phyloP scores from a whole-genome alignment of 2,329 filamentous ascomycete species.

The Cladosporium sp. region DNA sequence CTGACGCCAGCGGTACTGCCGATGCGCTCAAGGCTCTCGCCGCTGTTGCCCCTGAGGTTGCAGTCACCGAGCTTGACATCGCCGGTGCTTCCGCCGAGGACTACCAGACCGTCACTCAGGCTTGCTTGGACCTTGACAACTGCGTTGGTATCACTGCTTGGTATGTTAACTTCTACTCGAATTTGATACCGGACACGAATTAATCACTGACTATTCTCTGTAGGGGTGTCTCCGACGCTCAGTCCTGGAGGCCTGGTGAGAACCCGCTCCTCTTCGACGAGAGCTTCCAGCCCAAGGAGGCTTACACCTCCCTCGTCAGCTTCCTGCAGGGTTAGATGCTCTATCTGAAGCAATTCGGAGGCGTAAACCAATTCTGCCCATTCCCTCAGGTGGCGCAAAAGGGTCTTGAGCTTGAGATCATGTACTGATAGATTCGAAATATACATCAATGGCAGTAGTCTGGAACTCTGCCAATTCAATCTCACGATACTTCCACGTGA shows the following conservation, averaged over 20 bases:
- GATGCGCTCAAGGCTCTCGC: constrained; percentile 51
- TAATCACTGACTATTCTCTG: neutral
- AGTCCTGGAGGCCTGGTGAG: constrained; percentile 38
- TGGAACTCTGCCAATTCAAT: too few relatives aligned
- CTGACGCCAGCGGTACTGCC: constrained; percentile 38
- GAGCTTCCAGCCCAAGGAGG: constrained; percentile 39
- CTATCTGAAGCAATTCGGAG: too few relatives aligned
- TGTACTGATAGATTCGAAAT: too few relatives aligned
- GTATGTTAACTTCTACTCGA: neutral
- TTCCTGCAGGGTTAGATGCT: constrained; percentile 2
- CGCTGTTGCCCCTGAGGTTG: constrained; percentile 49
- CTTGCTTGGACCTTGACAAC: constrained; percentile 53
- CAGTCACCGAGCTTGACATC: constrained; percentile 66
- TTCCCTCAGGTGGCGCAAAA: too few relatives aligned
- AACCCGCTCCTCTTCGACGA: constrained; percentile 41
- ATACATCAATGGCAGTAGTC: too few relatives aligned
- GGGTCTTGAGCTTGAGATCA: too few relatives aligned
- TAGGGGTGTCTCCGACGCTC: constrained; percentile 15
- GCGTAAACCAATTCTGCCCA: too few relatives aligned
- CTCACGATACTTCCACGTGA: too few relatives aligned
- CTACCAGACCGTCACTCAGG: constrained; percentile 50
- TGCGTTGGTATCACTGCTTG: constrained; percentile 58
- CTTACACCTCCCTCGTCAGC: constrained; percentile 29
- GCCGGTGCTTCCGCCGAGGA: constrained; percentile 51
- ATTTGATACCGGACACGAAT: too few relatives aligned